Conservation (phyloP, 495 filamentous ascomycete species). For the Aspergillus baeticus region DNA sequence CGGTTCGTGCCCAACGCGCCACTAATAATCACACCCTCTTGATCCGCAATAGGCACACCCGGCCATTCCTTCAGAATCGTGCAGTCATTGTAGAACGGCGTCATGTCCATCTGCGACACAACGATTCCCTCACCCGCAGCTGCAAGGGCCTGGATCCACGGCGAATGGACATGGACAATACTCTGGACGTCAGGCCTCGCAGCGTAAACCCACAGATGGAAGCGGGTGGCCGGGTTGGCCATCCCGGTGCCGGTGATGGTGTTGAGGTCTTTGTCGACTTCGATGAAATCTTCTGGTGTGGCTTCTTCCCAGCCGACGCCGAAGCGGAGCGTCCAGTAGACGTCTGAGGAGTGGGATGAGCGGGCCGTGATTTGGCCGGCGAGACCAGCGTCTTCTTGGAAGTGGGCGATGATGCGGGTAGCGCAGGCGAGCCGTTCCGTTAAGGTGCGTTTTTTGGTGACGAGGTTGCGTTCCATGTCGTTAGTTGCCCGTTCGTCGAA, state of each 20-base stretch:
- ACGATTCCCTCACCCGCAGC: background rate
- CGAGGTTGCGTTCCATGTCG: background rate
- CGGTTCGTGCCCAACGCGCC: background rate
- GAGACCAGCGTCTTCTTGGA: background rate
- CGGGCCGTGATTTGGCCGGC: background rate
- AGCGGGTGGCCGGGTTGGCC: background rate
- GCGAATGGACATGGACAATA: background rate
- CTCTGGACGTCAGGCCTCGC: background rate
- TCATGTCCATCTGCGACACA: background rate
- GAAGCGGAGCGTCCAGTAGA: background rate
- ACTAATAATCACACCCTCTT: background rate
- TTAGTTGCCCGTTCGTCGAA: background rate
- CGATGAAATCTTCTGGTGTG: background rate
- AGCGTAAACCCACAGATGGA: background rate
- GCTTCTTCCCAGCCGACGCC: background rate
- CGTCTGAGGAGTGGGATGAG: background rate
- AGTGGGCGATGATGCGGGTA: background rate
- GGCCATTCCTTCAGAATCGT: background rate
- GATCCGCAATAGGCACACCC: background rate
- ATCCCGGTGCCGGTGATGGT: background rate
- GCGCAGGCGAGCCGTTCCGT: background rate
- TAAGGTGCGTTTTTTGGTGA: background rate
- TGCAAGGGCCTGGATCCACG: background rate
- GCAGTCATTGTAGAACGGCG: background rate
- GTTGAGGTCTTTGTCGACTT: background rate